These are phyloP conservation scores for Calocybe gambosa DNA, from an alignment of 1,284 basidiomycete species.

Conservation along the genomic window DNA sequence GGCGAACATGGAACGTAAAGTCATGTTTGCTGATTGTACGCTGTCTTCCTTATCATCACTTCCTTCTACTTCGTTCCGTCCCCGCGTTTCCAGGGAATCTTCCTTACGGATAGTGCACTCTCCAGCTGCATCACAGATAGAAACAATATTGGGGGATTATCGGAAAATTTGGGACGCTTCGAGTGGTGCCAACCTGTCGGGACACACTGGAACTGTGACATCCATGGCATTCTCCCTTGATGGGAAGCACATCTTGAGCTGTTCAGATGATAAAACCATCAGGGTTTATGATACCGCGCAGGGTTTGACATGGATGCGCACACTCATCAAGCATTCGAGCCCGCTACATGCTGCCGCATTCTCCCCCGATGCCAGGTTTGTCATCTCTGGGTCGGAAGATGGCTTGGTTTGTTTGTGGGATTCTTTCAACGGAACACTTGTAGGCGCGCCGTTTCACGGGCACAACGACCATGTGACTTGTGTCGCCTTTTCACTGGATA, in stretches of 20 bases:
- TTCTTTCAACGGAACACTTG: neutral
- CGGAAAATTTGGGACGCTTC: neutral
- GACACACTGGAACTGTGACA: neutral
- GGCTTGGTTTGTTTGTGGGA: neutral
- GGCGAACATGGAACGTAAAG: conserved; percentile 27
- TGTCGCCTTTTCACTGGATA: neutral
- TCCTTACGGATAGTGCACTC: neutral
- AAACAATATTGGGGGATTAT: neutral
- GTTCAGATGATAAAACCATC: neutral
- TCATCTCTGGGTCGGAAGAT: neutral
- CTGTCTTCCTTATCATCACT: neutral
- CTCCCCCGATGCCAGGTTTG: neutral
- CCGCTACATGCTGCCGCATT: neutral
- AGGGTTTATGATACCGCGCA: neutral
- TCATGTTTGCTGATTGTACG: neutral
- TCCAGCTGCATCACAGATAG: neutral
- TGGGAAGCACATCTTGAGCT: neutral
- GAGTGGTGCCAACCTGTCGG: neutral
- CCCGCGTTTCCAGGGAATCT: neutral
- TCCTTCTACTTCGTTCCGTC: neutral
- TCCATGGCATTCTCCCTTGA: neutral
- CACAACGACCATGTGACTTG: neutral
- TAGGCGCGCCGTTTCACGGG: neutral
- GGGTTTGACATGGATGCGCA: neutral
- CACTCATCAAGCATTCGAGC: neutral